A percentile compares a stretch with the other conserved stretches of the same genome.
Conservation (phyloP, 169 alveolate species). For the Cryptosporidium sp. region DNA sequence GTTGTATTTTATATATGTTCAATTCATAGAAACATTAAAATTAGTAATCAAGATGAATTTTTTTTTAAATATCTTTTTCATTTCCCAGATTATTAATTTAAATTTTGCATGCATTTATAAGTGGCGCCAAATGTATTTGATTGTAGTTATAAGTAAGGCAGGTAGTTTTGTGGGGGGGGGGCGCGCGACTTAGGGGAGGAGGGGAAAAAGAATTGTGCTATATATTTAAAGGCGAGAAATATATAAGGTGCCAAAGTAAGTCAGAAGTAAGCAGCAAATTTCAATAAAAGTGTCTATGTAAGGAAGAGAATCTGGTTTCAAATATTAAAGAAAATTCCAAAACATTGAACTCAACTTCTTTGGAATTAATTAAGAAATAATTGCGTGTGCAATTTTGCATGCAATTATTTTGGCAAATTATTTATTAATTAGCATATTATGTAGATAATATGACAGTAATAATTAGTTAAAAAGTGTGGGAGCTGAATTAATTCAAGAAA, state of each 20-base stretch:
- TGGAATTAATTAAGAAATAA: too few species aligned
- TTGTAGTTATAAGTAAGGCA: neutral
- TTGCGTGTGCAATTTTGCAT: constrained; percentile 11
- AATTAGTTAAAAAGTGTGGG: neutral
- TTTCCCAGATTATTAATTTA: neutral
- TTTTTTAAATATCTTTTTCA: neutral
- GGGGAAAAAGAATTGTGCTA: neutral
- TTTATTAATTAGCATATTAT: neutral
- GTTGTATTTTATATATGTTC: too few species aligned
- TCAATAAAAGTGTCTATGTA: too few species aligned
- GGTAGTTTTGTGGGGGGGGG: neutral
- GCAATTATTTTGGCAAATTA: neutral
- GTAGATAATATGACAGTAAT: neutral
- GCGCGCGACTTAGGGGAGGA: neutral
- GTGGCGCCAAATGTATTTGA: constrained; percentile 2
- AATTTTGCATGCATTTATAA: neutral
- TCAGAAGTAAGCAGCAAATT: neutral
- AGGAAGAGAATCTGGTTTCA: too few species aligned
- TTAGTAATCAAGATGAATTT: too few species aligned
- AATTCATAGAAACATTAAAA: too few species aligned
- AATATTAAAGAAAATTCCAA: neutral
- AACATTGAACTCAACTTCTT: neutral
- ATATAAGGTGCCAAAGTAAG: neutral
- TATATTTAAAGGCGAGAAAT: neutral
- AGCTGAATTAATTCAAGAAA: neutral